Evolutionary conservation across 2,329 filamentous ascomycete species (phyloP).

Genomic region (Bimuria novae-zelandiae): DNA sequence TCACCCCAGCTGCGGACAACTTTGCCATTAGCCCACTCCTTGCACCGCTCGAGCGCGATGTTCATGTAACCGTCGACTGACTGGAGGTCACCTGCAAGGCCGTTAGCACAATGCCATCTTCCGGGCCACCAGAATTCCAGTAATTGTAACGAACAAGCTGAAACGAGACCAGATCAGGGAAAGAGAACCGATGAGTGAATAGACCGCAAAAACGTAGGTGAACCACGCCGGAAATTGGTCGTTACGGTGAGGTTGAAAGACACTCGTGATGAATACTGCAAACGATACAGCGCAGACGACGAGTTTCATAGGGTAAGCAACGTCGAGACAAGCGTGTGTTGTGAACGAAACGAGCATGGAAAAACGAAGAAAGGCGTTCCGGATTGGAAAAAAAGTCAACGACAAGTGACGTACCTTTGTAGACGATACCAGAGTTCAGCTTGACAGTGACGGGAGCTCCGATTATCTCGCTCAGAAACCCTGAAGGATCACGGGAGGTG

Average conservation of each 20-base stretch:
- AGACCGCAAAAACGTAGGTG: too few species aligned
- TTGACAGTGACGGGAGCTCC: conserved; percentile 94
- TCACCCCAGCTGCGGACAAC: conserved; percentile 86
- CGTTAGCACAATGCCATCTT: conserved; percentile 12
- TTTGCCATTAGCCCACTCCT: conserved; percentile 85
- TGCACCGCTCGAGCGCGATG: conserved; percentile 94
- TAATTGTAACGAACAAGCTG: too few species aligned
- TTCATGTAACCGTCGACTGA: conserved; percentile 99
- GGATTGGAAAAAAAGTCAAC: neutral
- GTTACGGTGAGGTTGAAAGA: too few species aligned
- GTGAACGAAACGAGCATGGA: neutral
- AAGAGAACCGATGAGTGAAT: too few species aligned
- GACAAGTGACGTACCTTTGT: conserved; percentile 70
- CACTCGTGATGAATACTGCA: too few species aligned
- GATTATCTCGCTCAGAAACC: conserved; percentile 92
- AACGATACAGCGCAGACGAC: too few species aligned
- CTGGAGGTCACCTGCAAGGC: conserved; percentile 77
- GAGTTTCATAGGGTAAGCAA: too few species aligned
- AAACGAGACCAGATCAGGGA: too few species aligned
- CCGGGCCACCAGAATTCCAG: too few species aligned
- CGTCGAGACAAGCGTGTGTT: too few species aligned
- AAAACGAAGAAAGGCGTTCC: neutral
- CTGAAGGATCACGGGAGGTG: conserved; percentile 89
- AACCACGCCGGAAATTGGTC: too few species aligned
- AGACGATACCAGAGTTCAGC: conserved; percentile 97